These are phyloP conservation scores for Mortierella sp. DNA, from an alignment of 371 early-diverging fungal species.

Conservation along the genomic window DNA sequence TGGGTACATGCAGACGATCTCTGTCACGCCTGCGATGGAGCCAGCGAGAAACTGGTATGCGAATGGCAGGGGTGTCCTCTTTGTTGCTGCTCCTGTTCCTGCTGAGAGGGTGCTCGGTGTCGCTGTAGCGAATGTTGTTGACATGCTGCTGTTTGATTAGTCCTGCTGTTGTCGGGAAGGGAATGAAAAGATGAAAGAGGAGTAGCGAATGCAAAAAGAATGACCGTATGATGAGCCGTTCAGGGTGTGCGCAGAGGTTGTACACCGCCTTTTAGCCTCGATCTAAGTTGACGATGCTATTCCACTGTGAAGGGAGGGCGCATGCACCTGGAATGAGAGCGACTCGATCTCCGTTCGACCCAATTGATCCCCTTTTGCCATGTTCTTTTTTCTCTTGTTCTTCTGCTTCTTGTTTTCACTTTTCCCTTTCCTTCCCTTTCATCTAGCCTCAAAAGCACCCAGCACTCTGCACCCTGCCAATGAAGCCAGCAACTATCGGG, in stretches of 20 bases:
- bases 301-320: not conserved
- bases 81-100: not conserved
- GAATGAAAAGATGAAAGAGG: not conserved
- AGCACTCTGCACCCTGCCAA: not conserved
- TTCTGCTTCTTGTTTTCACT: not conserved
- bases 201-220: not conserved
- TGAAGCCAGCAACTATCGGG: not conserved
- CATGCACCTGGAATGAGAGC: not conserved
- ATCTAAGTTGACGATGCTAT: too few species aligned
- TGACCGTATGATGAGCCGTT: not conserved
- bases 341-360: not conserved
- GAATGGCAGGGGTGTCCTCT: slow-evolving; percentile 79
- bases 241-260: not conserved
- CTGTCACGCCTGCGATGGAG: slow-evolving; percentile 94
- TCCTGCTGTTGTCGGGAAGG: not conserved
- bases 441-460: not conserved
- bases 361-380: not conserved
- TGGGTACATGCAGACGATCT: slow-evolving; percentile 93
- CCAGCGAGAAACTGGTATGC: slow-evolving; percentile 89
- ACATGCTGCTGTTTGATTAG: not conserved
- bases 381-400: not conserved
- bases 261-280: too few species aligned
- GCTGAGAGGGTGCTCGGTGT: not conserved
- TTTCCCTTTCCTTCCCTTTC: not conserved
- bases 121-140: not conserved